These are phyloP conservation scores for Tetrahymena thermophila DNA, from an alignment of 73 alveolate genomes.

Conservation along the genomic window DNA sequence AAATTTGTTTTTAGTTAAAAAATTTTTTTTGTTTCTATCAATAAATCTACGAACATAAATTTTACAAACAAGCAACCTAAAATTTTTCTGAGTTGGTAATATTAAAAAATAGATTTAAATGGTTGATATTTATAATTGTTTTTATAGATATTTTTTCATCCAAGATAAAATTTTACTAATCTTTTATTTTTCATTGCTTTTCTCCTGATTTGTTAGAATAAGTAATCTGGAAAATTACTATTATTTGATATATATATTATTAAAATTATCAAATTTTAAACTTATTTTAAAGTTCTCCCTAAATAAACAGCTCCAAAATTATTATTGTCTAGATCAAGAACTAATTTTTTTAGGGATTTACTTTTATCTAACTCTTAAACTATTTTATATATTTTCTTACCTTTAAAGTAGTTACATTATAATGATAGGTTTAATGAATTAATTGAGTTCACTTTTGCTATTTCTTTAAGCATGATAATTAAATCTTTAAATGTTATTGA, in stretches of 20 bases:
- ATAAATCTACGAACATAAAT: no score
- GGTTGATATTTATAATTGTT: no score
- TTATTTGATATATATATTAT: no score
- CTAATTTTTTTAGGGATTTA: not conserved
- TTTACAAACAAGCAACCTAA: no score
- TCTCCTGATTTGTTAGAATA: not conserved
- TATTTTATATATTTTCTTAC: not conserved
- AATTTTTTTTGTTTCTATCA: no score
- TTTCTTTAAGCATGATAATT: not conserved
- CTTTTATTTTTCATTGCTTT: not conserved
- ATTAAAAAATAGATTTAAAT: no score
- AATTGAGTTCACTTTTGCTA: not conserved
- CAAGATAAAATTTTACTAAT: not conserved
- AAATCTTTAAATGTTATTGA: not conserved
- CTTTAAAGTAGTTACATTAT: not conserved
- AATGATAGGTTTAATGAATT: not conserved
- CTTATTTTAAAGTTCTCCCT: not conserved
- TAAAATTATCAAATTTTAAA: no score
- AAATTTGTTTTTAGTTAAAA: no score
- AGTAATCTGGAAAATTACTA: not conserved
- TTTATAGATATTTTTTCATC: not conserved
- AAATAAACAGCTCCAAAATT: not conserved
- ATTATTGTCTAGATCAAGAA: no score
- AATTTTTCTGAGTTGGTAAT: no score
- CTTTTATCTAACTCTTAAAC: not conserved